These are phyloP conservation scores for Neofusicoccum cordaticola DNA, from an alignment of 2,329 filamentous ascomycete species.

Conservation along the genomic window DNA sequence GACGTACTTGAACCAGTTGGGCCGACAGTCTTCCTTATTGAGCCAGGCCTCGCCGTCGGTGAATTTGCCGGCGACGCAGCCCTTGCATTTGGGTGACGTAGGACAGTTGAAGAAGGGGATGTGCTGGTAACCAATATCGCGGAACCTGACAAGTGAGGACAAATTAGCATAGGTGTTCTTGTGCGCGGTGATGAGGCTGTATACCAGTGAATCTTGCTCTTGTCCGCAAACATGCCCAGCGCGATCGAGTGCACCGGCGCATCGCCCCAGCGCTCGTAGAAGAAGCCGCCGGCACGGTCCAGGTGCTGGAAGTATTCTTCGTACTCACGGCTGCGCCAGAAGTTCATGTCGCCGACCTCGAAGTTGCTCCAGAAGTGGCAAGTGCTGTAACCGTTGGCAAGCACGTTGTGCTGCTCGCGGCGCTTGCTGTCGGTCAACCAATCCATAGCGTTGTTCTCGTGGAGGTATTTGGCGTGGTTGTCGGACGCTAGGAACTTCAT, in stretches of 20 bases:
- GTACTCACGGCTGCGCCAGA: constrained; percentile 87
- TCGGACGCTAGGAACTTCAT: constrained; percentile 71
- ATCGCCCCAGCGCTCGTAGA: constrained; percentile 98
- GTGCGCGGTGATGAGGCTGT: constrained; percentile 31
- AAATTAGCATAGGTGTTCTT: not conserved
- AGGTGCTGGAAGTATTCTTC: constrained; percentile 96
- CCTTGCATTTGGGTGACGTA: constrained; percentile 89
- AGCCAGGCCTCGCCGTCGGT: constrained; percentile 86
- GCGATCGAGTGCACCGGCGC: constrained; percentile 95
- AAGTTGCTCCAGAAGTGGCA: constrained; percentile 99
- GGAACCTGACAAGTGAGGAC: constrained; percentile 67
- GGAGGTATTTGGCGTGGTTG: constrained; percentile 75
- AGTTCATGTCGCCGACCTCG: constrained; percentile 88
- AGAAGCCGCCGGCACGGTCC: constrained; percentile 92
- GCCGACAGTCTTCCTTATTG: constrained; percentile 86
- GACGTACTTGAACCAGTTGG: constrained; percentile 95
- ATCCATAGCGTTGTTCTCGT: constrained; percentile 78
- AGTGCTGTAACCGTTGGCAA: constrained; percentile 90
- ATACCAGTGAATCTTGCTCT: constrained; percentile 87
- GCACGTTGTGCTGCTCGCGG: constrained; percentile 74
- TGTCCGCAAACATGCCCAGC: constrained; percentile 86
- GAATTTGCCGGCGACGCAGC: constrained; percentile 81
- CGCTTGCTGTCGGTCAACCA: constrained; percentile 80
- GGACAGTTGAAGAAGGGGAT: constrained; percentile 99
- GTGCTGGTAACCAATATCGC: constrained; percentile 97